Evolutionary conservation across 306 rosid genomes (phyloP).

Genomic region (Rubus idaeus): DNA sequence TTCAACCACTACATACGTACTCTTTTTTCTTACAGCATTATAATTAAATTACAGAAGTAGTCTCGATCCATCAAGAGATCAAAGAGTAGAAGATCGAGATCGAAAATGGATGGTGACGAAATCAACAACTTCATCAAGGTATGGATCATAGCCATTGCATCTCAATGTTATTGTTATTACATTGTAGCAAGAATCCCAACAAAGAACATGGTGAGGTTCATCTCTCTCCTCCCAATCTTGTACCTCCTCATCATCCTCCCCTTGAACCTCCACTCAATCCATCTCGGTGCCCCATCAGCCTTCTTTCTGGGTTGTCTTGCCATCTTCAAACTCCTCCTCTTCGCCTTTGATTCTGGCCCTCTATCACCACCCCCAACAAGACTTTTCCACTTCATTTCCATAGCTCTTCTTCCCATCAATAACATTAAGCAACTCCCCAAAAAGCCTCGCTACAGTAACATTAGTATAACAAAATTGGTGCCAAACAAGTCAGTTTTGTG

Average conservation of each 20-base stretch:
- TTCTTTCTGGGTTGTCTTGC: too few species aligned
- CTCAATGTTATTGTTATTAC: background rate
- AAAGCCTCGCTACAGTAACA: too few species aligned
- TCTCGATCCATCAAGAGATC: background rate
- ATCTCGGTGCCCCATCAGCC: background rate
- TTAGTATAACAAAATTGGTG: too few species aligned
- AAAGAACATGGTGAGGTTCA: background rate
- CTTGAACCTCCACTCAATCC: background rate
- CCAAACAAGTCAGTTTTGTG: too few species aligned
- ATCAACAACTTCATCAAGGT: background rate
- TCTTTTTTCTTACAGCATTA: background rate
- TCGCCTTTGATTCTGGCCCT: too few species aligned
- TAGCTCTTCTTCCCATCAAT: too few species aligned
- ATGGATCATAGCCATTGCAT: background rate
- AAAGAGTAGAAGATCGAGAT: too few species aligned
- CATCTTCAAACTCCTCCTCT: too few species aligned
- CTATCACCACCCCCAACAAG: too few species aligned
- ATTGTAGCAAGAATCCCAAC: background rate
- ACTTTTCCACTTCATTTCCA: too few species aligned
- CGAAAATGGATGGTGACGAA: background rate
- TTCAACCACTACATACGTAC: background rate
- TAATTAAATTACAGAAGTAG: background rate
- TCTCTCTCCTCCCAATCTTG: background rate
- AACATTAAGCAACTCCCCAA: too few species aligned
- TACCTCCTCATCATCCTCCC: background rate